These are phyloP conservation scores for Talaromyces ruber DNA, from an alignment of 495 filamentous ascomycete genomes.

Conservation along the genomic window DNA sequence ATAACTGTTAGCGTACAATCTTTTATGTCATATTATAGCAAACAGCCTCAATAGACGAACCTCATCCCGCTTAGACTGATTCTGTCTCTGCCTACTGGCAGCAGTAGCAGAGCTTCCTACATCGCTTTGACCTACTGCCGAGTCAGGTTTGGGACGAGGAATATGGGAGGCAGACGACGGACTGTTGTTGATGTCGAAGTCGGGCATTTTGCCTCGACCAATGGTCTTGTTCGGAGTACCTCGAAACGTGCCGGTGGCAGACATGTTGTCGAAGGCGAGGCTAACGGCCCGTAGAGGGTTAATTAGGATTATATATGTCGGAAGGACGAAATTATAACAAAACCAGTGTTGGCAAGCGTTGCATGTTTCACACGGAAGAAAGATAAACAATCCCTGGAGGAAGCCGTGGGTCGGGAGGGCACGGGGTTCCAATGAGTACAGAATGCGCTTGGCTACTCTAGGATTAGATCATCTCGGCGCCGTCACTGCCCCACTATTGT, in stretches of 20 bases:
- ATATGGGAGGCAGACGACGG: constrained; percentile 57
- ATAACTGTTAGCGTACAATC: constrained; percentile 2
- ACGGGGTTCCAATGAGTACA: neutral
- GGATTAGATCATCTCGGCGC: neutral
- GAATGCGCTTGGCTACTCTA: neutral
- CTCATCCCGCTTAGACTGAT: constrained; percentile 97
- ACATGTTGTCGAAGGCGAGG: constrained; percentile 37
- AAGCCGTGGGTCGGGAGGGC: neutral
- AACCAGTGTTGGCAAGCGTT: neutral
- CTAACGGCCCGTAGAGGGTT: constrained; percentile 8
- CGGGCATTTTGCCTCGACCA: constrained; percentile 56
- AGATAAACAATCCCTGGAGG: constrained; percentile 6
- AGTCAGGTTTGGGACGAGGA: constrained; percentile 73
- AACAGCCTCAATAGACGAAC: constrained; percentile 37
- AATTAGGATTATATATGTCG: neutral
- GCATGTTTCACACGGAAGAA: constrained; percentile 1
- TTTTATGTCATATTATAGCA: neutral
- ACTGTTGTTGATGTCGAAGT: constrained; percentile 54
- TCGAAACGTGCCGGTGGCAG: constrained; percentile 45
- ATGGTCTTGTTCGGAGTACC: constrained; percentile 39
- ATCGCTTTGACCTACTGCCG: constrained; percentile 53
- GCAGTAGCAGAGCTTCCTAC: constrained; percentile 46
- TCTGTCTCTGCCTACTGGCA: constrained; percentile 79
- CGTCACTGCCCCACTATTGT: neutral
- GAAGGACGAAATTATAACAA: constrained; percentile 5